Evolutionary conservation across 2,329 filamentous ascomycete species (phyloP), one percentile per base, ranked within the genome.

Genomic region (Monosporascus sp.): DNA sequence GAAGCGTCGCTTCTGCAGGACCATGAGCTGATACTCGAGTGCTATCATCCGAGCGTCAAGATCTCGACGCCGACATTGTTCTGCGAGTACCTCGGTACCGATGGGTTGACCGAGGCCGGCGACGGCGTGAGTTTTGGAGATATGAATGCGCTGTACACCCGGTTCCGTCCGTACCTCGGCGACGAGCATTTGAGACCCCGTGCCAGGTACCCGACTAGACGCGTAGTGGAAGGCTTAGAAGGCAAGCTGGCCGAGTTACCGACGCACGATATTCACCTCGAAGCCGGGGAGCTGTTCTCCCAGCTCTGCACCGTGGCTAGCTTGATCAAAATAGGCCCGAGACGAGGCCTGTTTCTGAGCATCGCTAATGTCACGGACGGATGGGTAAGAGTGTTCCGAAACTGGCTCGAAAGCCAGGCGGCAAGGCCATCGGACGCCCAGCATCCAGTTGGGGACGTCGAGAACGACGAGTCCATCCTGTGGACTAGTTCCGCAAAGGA

Each of bases 21-120:
- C 38, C 82, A 89, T 63, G 81, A 84, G 51, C 71, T 94, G 39
- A 82, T 92, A 38, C 80, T 95, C 42, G 88, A 93, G 71, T 90
- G 87, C 67, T 92, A 88, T 64, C 88, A 88, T 57, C 89, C 89
- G 0, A 82, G 77, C 57, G 83, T 80, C 24, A 86, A 85, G 67
- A 74, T 87, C 48, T 84, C 80, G 5, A 85, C 87, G 20, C 86
- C 88, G 0, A 84, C 84, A 51, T 76, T 90, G 14, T 68, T 69
- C 64, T 92, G 89, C 69, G 75, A 82, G 45, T 86, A 86, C 57
- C 73, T 85, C 11, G 82, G 80, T 31, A 90, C 85, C 2, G 75
- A 84, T 58, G 79, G 79, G 3, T 70, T 89, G n/a, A 59, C 74
- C 52, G 64, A 72, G 57, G 67, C 71, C 50, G 66, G 67, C 5